Conservation (phyloP, 306 rosid genomes). For the Begonia loranthoides region DNA sequence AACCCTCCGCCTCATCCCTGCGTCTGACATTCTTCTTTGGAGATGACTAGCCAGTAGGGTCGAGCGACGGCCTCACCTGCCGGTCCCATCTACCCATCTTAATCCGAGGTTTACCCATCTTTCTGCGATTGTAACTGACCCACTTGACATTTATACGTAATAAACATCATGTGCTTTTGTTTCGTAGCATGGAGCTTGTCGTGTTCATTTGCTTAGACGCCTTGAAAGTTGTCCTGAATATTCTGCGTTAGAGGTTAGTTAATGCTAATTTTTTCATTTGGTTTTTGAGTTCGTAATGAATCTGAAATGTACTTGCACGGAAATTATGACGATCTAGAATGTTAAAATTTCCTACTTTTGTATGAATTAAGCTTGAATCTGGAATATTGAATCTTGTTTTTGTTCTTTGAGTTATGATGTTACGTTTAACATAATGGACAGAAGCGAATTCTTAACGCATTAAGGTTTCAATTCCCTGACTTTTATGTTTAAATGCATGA, state of each 20-base stretch:
- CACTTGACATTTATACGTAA: no score
- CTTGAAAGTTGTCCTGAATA: background rate
- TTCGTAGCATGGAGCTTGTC: constrained; percentile 13
- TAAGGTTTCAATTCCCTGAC: no score
- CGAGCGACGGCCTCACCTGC: background rate
- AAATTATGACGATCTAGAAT: background rate
- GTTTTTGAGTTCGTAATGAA: background rate
- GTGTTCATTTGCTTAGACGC: background rate
- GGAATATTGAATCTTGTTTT: background rate
- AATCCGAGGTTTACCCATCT: background rate
- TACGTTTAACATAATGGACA: background rate
- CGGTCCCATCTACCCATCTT: constrained; percentile 5
- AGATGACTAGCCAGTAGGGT: background rate
- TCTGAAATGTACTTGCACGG: background rate
- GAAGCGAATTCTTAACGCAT: no score
- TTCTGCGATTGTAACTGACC: background rate
- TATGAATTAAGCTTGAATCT: background rate
- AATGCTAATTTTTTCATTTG: background rate
- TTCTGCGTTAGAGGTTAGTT: background rate
- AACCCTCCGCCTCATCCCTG: background rate
- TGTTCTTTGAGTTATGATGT: background rate
- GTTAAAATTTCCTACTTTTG: background rate
- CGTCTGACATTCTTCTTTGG: background rate
- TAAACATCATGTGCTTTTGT: background rate
- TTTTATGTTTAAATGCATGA: no score